Conservation (phyloP, 345 rosid genomes). For the Eucalyptus melliodora region DNA sequence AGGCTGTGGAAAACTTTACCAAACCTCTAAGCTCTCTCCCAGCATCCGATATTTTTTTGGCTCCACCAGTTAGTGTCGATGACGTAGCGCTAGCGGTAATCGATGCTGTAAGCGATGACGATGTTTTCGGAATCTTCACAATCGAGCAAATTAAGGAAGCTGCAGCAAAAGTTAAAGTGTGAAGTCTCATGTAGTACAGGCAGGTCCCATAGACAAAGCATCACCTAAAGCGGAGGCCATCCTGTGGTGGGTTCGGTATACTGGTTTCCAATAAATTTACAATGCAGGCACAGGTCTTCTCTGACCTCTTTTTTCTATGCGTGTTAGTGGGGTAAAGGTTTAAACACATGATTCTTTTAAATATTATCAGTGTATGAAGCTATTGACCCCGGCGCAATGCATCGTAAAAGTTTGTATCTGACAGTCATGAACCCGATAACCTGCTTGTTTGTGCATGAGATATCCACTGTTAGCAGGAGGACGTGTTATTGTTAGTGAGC, state of each 20-base stretch:
- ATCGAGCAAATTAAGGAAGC: slow-evolving; percentile 95
- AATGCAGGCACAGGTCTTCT: not conserved
- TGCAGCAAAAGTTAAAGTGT: slow-evolving; percentile 52
- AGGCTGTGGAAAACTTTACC: slow-evolving; percentile 41
- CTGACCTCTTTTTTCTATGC: not conserved
- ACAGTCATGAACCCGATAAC: not conserved
- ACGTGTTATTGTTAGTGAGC: not conserved
- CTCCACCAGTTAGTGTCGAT: slow-evolving; percentile 71
- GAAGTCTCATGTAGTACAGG: not conserved
- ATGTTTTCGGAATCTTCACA: slow-evolving; percentile 75
- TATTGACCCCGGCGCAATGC: not conserved
- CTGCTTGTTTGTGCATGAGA: not conserved
- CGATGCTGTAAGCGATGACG: slow-evolving; percentile 61
- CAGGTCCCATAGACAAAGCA: not conserved
- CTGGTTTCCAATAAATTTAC: not conserved
- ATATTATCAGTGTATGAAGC: not conserved
- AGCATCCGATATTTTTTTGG: slow-evolving; percentile 71
- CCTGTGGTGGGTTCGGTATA: not conserved
- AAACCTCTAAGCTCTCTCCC: slow-evolving; percentile 65
- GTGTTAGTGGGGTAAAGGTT: not conserved
- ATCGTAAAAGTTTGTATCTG: not conserved
- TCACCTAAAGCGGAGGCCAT: not conserved
- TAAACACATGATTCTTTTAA: not conserved
- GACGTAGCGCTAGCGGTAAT: slow-evolving; percentile 70
- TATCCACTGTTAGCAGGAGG: not conserved